A percentile compares a stretch with the other conserved stretches of the same genome.
Evolutionary conservation across 2,329 filamentous ascomycete species (phyloP).

Genomic region (Bipolaris sorokiniana): DNA sequence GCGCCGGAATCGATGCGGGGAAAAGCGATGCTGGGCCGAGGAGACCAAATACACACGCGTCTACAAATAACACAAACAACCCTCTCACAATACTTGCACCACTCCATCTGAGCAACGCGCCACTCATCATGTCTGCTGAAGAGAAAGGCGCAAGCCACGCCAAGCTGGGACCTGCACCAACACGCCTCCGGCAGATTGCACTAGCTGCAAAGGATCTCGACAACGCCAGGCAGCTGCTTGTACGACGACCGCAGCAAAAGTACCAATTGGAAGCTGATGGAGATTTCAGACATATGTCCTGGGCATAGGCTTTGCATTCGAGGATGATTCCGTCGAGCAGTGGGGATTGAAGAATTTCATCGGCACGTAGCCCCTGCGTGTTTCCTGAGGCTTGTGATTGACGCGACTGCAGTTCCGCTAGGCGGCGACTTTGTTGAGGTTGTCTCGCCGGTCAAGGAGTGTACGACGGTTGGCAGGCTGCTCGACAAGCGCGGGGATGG

Average conservation of each 20-base stretch:
- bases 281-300: constrained; percentile 43
- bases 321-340: constrained; percentile 48
- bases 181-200: constrained; percentile 46
- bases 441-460: constrained; percentile 47
- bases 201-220: constrained; percentile 42
- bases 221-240: constrained; percentile 31
- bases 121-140: neutral
- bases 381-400: neutral
- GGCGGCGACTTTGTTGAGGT: constrained; percentile 55
- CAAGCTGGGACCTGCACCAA: constrained; percentile 28
- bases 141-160: constrained; percentile 12
- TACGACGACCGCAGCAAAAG: constrained; percentile 13
- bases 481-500: constrained; percentile 53
- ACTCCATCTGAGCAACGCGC: neutral
- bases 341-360: constrained; percentile 53
- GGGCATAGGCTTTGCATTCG: constrained; percentile 50
- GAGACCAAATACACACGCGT: constrained; percentile 4
- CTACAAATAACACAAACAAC: neutral
- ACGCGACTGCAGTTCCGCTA: constrained; percentile 44
- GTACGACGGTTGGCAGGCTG: constrained; percentile 52
- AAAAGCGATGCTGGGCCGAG: constrained; percentile 8
- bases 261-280: constrained; percentile 3
- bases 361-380: constrained; percentile 25
- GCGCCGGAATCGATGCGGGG: constrained; percentile 10
- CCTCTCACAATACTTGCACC: neutral